Percentiles rank a stretch among this genome's conserved stretches.
These are phyloP conservation scores for Dalbergia cochinchinensis DNA, from an alignment of 306 rosid genomes.

Conservation along the genomic window DNA sequence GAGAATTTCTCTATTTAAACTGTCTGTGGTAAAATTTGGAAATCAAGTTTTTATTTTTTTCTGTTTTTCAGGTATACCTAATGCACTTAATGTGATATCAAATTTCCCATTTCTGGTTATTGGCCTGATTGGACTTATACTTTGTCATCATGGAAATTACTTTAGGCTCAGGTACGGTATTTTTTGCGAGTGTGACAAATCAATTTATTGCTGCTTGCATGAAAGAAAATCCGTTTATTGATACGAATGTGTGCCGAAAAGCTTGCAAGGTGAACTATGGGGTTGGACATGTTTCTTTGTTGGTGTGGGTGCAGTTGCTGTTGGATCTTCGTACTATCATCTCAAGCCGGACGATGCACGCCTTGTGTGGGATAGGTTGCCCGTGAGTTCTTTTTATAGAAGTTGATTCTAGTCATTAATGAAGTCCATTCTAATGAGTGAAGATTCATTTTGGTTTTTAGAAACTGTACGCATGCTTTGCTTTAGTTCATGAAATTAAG, in stretches of 20 bases:
- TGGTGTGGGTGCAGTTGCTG: constrained; percentile 82
- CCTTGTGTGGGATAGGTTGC: constrained; percentile 96
- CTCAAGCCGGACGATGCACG: constrained; percentile 81
- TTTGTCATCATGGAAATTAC: constrained; percentile 69
- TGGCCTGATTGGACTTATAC: constrained; percentile 76
- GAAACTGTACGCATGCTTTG: too few species aligned
- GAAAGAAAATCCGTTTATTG: not conserved
- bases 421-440: not conserved
- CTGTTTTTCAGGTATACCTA: constrained; percentile 70
- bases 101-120: constrained; percentile 84
- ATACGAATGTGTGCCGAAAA: constrained; percentile 32
- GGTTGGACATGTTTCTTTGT: constrained; percentile 89
- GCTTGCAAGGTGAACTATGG: constrained; percentile 88
- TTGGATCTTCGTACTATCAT: constrained; percentile 95
- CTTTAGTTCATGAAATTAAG: too few species aligned
- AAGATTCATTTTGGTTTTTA: too few species aligned
- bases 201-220: constrained; percentile 22
- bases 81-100: constrained; percentile 82
- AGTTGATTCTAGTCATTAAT: not conserved
- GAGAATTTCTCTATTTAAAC: not conserved
- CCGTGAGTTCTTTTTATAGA: constrained; percentile 64
- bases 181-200: not conserved
- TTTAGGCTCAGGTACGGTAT: constrained; percentile 72
- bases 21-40: not conserved
- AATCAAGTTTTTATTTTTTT: too few species aligned